Conservation (phyloP, 495 filamentous ascomycete species). For the Penicillium longicatenatum region DNA sequence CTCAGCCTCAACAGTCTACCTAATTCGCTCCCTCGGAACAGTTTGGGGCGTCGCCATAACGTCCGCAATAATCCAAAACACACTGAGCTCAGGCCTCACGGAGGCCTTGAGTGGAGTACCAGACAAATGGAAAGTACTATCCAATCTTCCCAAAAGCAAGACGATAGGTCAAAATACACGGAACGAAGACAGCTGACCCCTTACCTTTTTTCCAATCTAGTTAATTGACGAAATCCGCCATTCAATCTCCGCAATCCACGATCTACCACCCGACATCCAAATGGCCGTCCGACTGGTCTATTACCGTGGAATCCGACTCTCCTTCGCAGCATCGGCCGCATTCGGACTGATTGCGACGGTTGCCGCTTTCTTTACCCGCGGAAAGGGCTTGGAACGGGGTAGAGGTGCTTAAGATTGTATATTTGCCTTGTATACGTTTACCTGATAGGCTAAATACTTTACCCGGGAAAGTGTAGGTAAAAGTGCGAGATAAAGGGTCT, state of each 20-base stretch:
- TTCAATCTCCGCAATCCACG: slow-evolving; percentile 55
- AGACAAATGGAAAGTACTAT: slow-evolving; percentile 66
- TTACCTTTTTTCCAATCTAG: slow-evolving; percentile 29
- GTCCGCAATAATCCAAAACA: slow-evolving; percentile 64
- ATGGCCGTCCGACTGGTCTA: slow-evolving; percentile 61
- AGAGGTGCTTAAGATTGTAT: slow-evolving; percentile 10
- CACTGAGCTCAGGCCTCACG: slow-evolving; percentile 57
- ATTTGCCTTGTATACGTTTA: not conserved
- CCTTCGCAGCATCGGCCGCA: slow-evolving; percentile 55
- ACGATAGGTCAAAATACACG: too few relatives aligned
- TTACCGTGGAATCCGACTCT: slow-evolving; percentile 56
- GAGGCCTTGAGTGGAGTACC: slow-evolving; percentile 61
- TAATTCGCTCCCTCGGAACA: slow-evolving; percentile 62
- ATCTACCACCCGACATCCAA: slow-evolving; percentile 59
- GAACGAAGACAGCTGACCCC: slow-evolving; percentile 21
- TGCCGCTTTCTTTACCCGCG: slow-evolving; percentile 53
- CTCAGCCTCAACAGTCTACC: slow-evolving; percentile 62
- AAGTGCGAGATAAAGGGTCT: not conserved
- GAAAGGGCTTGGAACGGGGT: slow-evolving; percentile 41
- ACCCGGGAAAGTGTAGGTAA: not conserved
- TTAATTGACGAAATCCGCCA: slow-evolving; percentile 63
- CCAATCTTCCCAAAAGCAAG: slow-evolving; percentile 21
- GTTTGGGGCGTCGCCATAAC: slow-evolving; percentile 67
- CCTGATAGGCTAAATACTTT: not conserved
- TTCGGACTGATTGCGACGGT: slow-evolving; percentile 53